Percentiles rank a stretch among this genome's conserved stretches.
Conservation (phyloP, 164 flowering plant species). For the Umbilicus rupestris region DNA sequence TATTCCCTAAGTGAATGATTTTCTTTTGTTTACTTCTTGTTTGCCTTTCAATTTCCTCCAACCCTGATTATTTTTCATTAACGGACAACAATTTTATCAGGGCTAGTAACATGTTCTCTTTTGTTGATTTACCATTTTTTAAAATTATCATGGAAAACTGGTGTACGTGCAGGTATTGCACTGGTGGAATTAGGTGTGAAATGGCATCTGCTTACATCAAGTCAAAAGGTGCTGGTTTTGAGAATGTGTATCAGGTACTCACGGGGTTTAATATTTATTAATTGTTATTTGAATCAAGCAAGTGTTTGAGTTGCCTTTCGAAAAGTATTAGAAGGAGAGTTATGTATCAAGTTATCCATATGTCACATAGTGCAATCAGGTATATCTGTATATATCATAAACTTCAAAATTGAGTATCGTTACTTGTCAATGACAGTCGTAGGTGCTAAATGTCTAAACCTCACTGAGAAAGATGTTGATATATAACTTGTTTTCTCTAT, state of each 20-base stretch:
- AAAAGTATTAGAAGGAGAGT: background rate
- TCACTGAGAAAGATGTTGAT: background rate
- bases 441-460: background rate
- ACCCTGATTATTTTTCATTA: background rate
- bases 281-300: background rate
- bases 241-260: slow-evolving; percentile 82
- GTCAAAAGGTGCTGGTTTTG: slow-evolving; percentile 88
- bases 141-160: background rate
- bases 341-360: background rate
- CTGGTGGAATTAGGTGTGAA: slow-evolving; percentile 98
- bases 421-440: background rate
- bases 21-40: background rate
- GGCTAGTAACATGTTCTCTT: background rate
- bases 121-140: background rate
- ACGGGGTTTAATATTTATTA: background rate
- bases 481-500: background rate
- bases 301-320: background rate
- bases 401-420: too few relatives aligned
- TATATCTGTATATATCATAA: too few relatives aligned
- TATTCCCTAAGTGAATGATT: background rate
- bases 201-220: slow-evolving; percentile 94
- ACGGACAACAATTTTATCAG: background rate
- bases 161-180: slow-evolving; percentile 68
- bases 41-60: background rate
- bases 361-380: background rate